Percentiles rank a stretch among this genome's conserved stretches.
Conservation (phyloP, 805 yeast species). For the Candida ficus region DNA sequence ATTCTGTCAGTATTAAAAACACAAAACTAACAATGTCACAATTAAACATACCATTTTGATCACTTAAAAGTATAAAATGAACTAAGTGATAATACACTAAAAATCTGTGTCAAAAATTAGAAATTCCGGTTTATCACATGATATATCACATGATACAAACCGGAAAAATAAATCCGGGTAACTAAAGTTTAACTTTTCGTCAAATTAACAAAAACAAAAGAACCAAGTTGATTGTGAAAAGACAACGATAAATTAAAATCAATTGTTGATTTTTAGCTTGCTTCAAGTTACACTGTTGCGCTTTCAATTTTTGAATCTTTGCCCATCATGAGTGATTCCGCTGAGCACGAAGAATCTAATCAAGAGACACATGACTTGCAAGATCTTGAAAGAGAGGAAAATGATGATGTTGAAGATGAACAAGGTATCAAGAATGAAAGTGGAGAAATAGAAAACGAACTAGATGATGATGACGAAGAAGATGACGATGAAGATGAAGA, state of each 20-base stretch:
- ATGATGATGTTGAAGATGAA: conserved; percentile 19
- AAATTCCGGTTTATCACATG: no score
- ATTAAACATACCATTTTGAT: neutral
- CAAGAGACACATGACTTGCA: conserved; percentile 22
- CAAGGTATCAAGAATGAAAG: conserved; percentile 5
- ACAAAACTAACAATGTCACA: no score
- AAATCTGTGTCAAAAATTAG: no score
- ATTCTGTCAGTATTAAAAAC: neutral
- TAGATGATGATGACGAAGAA: conserved; percentile 30
- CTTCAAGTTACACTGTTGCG: neutral
- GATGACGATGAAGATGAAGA: conserved; percentile 47
- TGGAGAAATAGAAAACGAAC: conserved; percentile 17
- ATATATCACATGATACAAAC: neutral
- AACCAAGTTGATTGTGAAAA: neutral
- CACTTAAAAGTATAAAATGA: neutral
- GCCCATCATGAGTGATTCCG: conserved; percentile 17
- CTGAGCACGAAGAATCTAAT: conserved; percentile 20
- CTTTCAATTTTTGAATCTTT: neutral
- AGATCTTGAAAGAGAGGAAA: conserved; percentile 20
- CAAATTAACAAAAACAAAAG: neutral
- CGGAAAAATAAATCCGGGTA: neutral
- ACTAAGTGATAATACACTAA: no score
- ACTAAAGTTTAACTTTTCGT: neutral
- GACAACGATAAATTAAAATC: neutral
- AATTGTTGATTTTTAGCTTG: neutral